phyloP scores from a whole-genome alignment of 1,284 basidiomycete species.

The Malassezia equina region DNA sequence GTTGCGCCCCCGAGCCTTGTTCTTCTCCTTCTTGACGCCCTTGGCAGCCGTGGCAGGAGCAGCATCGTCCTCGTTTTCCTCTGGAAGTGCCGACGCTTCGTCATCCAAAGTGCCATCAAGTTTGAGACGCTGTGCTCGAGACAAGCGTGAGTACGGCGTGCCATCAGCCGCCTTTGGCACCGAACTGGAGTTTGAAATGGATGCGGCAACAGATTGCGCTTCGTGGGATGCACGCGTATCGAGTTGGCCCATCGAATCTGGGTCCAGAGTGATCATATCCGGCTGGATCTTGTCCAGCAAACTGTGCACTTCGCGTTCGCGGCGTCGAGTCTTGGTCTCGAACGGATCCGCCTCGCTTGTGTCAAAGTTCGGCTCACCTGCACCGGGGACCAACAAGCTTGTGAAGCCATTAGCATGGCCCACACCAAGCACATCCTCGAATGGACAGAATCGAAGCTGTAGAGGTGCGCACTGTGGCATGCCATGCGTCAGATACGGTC shows the following conservation, averaged over 20 bases:
- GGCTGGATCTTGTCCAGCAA: conserved; percentile 92
- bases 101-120: conserved; percentile 15
- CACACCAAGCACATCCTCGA: conserved; percentile 80
- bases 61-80: conserved; percentile 5
- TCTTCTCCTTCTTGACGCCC: conserved; percentile 35
- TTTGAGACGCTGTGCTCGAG: conserved; percentile 33
- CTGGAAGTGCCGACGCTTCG: neutral
- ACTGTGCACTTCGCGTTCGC: conserved; percentile 81
- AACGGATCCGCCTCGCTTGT: conserved; percentile 86
- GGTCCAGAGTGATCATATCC: conserved; percentile 83
- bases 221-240: conserved; percentile 66
- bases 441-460: conserved; percentile 66
- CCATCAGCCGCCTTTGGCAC: conserved; percentile 31
- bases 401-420: conserved; percentile 64
- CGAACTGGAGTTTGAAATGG: conserved; percentile 6
- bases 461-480: conserved; percentile 55
- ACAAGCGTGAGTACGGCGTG: conserved; percentile 34
- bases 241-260: conserved; percentile 55
- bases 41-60: conserved; percentile 14
- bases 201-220: conserved; percentile 43
- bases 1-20: conserved; percentile 38
- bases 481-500: conserved; percentile 40
- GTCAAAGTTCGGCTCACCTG: conserved; percentile 91
- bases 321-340: conserved; percentile 68
- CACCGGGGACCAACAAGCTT: conserved; percentile 75